Evolutionary conservation across 2,329 filamentous ascomycete species (phyloP), one percentile per base, ranked within the genome.

Genomic region (Hymenoscyphus repandus): DNA sequence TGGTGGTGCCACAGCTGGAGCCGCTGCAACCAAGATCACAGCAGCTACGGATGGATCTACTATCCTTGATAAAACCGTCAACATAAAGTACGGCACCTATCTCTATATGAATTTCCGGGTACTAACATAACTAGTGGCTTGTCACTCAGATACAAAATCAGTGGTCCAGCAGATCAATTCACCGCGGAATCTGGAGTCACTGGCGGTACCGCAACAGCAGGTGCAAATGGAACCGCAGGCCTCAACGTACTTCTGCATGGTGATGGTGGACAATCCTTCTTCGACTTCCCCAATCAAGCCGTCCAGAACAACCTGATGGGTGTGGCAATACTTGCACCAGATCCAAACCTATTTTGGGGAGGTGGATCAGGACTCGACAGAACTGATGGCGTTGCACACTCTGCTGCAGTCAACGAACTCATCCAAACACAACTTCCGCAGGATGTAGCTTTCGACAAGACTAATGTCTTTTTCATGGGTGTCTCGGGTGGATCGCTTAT

Each of bases 281-380:
- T 96, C 90, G n/a, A 97, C 75, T 41, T 96, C 79, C 53, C 78
- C 80, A 67, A 90, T 86, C 32, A 96, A 72, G 3, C 86, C 81
- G 58, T 95, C 84, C 7, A 95, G 74, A 37, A 88, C 76, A 57
- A 87, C 80, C 57, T 85, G 82, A 67, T 95, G 89, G 38, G 95
- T 83, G 49, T 92, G 82, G 33, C 88, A 69, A 58, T 92, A 81
- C 0, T 82, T 11, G 76, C 79, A 0, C 79, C 79, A 5, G 71
- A 80, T 62, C 62, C 68, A 48, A 74, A 77, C 53, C 71, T 77
- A 32, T 80, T 80, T 70, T 82, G 79, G 79, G 79, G 79, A 49
- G 77, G 78, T 43, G 74, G 75, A 42, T 52, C 66, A 2, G 77
- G 77, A 1, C 70, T 79, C 18, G 60, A 76, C 39, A 73, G 79